Percentiles rank a stretch among this genome's conserved stretches.
These are phyloP conservation scores for Kalmanozyma brasiliensis DNA, from an alignment of 1,284 basidiomycete species.

Conservation along the genomic window DNA sequence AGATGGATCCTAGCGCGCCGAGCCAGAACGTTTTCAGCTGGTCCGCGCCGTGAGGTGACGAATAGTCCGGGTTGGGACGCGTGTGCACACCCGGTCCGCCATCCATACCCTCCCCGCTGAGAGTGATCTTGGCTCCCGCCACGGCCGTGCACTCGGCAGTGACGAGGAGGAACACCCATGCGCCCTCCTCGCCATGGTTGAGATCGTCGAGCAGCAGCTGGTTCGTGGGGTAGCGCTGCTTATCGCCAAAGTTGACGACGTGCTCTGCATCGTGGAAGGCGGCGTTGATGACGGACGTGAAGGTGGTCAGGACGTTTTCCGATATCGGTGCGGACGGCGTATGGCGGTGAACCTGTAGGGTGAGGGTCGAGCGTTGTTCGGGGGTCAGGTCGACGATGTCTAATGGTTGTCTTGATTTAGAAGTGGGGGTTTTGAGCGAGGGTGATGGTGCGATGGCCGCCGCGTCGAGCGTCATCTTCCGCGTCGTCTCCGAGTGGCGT, in stretches of 20 bases:
- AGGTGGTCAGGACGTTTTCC: not conserved
- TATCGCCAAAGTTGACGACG: slow-evolving; percentile 17
- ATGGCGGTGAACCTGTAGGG: slow-evolving; percentile 2
- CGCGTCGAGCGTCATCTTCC: slow-evolving; percentile 6
- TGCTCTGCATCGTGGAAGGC: slow-evolving; percentile 15
- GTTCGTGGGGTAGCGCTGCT: slow-evolving; percentile 3
- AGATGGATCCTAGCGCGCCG: slow-evolving; percentile 22
- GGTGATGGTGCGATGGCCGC: slow-evolving; percentile 5
- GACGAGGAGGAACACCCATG: slow-evolving; percentile 18
- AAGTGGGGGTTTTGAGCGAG: not conserved
- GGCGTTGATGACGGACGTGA: slow-evolving; percentile 10
- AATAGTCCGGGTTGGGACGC: slow-evolving; percentile 5
- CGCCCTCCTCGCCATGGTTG: slow-evolving; percentile 10
- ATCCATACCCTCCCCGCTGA: slow-evolving; percentile 25
- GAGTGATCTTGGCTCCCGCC: slow-evolving; percentile 26
- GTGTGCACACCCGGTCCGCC: slow-evolving; percentile 6
- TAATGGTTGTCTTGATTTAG: not conserved
- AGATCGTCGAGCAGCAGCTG: slow-evolving; percentile 8
- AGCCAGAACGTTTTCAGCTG: slow-evolving; percentile 11
- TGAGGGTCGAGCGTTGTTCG: not conserved
- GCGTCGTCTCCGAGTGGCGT: no score
- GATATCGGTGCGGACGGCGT: slow-evolving; percentile 1
- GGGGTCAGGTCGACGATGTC: not conserved
- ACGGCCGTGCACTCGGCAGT: slow-evolving; percentile 4
- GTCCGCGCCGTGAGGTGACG: not conserved